These are phyloP conservation scores for Zygotorulaspora sp. DNA, from an alignment of 805 yeast genomes.

Conservation along the genomic window DNA sequence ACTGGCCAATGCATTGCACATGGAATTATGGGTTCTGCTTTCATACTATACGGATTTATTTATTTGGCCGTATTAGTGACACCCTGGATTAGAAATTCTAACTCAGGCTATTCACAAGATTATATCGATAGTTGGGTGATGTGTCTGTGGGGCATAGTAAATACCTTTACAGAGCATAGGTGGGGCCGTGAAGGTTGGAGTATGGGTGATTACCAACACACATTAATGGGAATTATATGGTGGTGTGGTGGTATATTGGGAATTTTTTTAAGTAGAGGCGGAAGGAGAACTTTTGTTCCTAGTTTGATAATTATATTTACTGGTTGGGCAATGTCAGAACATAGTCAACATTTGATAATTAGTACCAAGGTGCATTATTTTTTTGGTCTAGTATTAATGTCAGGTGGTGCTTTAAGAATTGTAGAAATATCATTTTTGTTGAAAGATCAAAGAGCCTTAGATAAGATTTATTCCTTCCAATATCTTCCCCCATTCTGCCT, in stretches of 20 bases:
- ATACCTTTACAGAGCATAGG: slow-evolving; percentile 93
- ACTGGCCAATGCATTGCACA: slow-evolving; percentile 96
- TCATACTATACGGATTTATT: slow-evolving; percentile 73
- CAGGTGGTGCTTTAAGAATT: slow-evolving; percentile 71
- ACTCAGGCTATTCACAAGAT: slow-evolving; percentile 65
- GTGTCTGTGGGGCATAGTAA: slow-evolving; percentile 87
- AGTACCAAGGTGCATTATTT: slow-evolving; percentile 85
- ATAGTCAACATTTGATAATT: slow-evolving; percentile 66
- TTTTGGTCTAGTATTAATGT: slow-evolving; percentile 77
- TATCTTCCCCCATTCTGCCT: slow-evolving; percentile 80
- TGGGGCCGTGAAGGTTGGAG: slow-evolving; percentile 90
- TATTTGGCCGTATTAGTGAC: slow-evolving; percentile 60
- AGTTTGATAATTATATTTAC: slow-evolving; percentile 78
- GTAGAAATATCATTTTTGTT: slow-evolving; percentile 77
- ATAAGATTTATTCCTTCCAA: slow-evolving; percentile 65
- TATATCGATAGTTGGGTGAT: slow-evolving; percentile 76
- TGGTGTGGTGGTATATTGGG: slow-evolving; percentile 93
- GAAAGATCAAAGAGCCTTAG: slow-evolving; percentile 50
- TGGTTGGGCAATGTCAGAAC: slow-evolving; percentile 93
- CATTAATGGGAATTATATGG: slow-evolving; percentile 95
- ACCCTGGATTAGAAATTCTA: slow-evolving; percentile 64
- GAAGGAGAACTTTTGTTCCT: slow-evolving; percentile 71
- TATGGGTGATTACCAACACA: slow-evolving; percentile 92
- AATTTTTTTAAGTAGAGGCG: slow-evolving; percentile 63
- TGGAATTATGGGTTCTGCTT: slow-evolving; percentile 93